These are phyloP conservation scores for Saturnispora zaruensis DNA, from an alignment of 805 yeast genomes.

Conservation along the genomic window DNA sequence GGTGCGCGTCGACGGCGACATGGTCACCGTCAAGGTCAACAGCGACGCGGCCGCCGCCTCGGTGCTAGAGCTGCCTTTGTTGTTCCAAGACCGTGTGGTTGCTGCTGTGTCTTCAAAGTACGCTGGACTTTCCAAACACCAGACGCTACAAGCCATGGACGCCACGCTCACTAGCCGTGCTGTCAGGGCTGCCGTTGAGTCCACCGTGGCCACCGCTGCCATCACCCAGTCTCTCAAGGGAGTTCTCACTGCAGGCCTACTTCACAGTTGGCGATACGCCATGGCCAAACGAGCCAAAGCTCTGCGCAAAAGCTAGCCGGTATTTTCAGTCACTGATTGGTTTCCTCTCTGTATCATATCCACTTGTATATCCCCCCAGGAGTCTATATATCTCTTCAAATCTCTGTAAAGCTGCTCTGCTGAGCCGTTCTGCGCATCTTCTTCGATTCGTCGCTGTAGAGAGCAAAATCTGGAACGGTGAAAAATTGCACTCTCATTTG, in stretches of 20 bases:
- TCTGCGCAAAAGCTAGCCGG: not conserved
- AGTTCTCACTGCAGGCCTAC: conserved; percentile 74
- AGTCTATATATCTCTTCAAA: not conserved
- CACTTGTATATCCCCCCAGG: not conserved
- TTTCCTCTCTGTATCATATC: not conserved
- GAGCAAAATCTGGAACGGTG: not conserved
- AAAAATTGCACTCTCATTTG: not conserved
- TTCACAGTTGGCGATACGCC: conserved; percentile 65
- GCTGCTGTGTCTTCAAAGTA: not conserved
- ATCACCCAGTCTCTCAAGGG: conserved; percentile 75
- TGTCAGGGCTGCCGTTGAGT: conserved; percentile 31
- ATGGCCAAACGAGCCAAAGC: conserved; percentile 50
- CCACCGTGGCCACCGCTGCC: conserved; percentile 63
- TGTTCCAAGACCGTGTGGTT: conserved; percentile 38
- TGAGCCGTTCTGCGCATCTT: not conserved
- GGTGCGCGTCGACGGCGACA: conserved; percentile 16
- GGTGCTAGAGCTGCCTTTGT: conserved; percentile 41
- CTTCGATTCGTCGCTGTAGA: not conserved
- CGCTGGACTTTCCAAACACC: not conserved
- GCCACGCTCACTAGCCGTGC: not conserved
- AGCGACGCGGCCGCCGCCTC: conserved; percentile 32
- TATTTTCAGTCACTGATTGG: not conserved
- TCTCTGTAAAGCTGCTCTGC: not conserved
- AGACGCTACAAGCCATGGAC: not conserved
- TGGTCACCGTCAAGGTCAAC: conserved; percentile 21